phyloP scores from a whole-genome alignment of 345 rosid genomes.

The Punica granatum region DNA sequence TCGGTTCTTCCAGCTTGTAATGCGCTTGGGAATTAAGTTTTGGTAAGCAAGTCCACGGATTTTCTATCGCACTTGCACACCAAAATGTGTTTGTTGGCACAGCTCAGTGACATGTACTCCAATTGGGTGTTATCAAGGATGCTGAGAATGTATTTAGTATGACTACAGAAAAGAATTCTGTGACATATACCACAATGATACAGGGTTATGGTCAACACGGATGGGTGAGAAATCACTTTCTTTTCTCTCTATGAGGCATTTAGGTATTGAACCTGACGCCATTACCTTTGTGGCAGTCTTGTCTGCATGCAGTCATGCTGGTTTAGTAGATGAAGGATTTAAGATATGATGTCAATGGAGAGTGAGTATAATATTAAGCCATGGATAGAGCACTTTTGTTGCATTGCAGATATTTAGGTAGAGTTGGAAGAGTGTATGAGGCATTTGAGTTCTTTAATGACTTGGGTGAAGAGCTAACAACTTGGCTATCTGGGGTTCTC shows the following conservation, averaged over 20 bases:
- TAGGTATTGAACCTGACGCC: constrained; percentile 50
- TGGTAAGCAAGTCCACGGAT: constrained; percentile 78
- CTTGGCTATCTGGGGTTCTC: constrained; percentile 78
- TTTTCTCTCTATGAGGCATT: constrained; percentile 51
- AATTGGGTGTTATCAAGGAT: constrained; percentile 52
- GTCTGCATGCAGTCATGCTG: constrained; percentile 80
- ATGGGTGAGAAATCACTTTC: constrained; percentile 72
- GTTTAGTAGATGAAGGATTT: constrained; percentile 76
- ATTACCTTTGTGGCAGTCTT: constrained; percentile 69
- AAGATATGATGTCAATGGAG: constrained; percentile 53
- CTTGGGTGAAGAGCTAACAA: constrained; percentile 64
- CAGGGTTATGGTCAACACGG: constrained; percentile 78
- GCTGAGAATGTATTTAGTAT: constrained; percentile 53
- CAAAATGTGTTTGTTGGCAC: constrained; percentile 64
- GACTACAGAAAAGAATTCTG: constrained; percentile 51
- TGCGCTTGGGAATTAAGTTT: constrained; percentile 49
- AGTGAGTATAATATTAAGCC: constrained; percentile 49
- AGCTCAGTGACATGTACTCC: constrained; percentile 81
- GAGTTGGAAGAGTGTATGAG: constrained; percentile 69
- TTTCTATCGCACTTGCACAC: constrained; percentile 48
- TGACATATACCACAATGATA: constrained; percentile 80
- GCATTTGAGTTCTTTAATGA: constrained; percentile 68
- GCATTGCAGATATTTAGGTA: constrained; percentile 79
- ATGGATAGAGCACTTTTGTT: constrained; percentile 65
- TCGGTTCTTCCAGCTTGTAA: constrained; percentile 77